Conservation (phyloP, 2,329 filamentous ascomycete genomes). For the Lachnellula subtilissima region DNA sequence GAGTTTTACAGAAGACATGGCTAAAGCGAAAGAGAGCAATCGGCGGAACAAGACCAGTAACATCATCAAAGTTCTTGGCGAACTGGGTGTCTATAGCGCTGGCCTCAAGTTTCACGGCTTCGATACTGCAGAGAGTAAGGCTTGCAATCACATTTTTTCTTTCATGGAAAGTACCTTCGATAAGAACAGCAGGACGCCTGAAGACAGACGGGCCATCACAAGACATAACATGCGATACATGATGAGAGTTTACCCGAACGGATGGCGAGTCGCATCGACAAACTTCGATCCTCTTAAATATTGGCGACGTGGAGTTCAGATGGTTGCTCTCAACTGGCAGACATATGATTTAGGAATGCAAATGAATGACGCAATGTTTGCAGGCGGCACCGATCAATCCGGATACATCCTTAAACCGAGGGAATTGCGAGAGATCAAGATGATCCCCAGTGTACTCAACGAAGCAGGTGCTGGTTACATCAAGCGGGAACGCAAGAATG, state of each 20-base stretch:
- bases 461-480: conserved; percentile 49
- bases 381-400: conserved; percentile 75
- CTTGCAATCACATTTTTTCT: conserved; percentile 92
- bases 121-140: conserved; percentile 70
- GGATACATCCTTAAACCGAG: conserved; percentile 93
- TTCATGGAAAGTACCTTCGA: conserved; percentile 88
- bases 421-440: conserved; percentile 69
- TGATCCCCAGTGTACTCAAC: conserved; percentile 46
- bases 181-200: conserved; percentile 69
- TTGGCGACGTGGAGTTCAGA: conserved; percentile 94
- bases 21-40: conserved; percentile 50
- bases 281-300: conserved; percentile 94
- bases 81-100: conserved; percentile 72
- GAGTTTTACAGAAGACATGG: conserved; percentile 50
- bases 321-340: conserved; percentile 98
- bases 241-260: conserved; percentile 91
- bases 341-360: conserved; percentile 95
- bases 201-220: conserved; percentile 72
- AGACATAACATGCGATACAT: conserved; percentile 87
- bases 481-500: conserved; percentile 74
- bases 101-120: conserved; percentile 82
- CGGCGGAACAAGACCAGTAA: conserved; percentile 69
- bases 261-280: conserved; percentile 74
- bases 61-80: conserved; percentile 76
- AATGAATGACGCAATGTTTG: conserved; percentile 96